Evolutionary conservation across 139 green algal genomes (phyloP).

Genomic region (Nannochloris sp.): DNA sequence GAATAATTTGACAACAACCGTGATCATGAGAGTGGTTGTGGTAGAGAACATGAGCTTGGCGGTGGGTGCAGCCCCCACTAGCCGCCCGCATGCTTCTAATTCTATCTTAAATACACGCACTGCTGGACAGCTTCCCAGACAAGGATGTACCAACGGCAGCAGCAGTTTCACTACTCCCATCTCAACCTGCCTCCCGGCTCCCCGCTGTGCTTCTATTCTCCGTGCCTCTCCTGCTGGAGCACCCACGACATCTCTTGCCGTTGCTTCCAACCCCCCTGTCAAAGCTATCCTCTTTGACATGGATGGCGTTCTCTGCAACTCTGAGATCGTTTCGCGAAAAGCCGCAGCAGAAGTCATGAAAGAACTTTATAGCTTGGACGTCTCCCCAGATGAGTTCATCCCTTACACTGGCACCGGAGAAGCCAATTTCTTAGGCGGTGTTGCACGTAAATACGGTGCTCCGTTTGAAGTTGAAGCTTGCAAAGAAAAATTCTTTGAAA

Average conservation of each 20-base stretch:
- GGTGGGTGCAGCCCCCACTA: too few species aligned
- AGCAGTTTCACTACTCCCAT: too few species aligned
- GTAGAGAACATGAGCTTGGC: too few species aligned
- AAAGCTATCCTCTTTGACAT: slow-evolving; percentile 58
- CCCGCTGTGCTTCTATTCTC: too few species aligned
- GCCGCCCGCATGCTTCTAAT: too few species aligned
- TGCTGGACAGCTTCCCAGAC: too few species aligned
- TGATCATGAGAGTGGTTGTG: too few species aligned
- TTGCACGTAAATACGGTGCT: slow-evolving; percentile 19
- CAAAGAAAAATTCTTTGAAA: slow-evolving; percentile 59
- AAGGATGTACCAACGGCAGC: too few species aligned
- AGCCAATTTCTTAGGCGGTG: slow-evolving; percentile 51
- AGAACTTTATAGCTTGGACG: slow-evolving; percentile 42
- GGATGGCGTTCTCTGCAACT: slow-evolving; percentile 29
- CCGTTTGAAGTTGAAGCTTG: slow-evolving; percentile 31
- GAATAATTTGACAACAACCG: too few species aligned
- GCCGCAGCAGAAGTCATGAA: slow-evolving; percentile 36
- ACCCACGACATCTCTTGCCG: background rate
- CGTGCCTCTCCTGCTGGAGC: too few species aligned
- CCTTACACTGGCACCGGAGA: slow-evolving; percentile 54
- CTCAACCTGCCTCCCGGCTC: too few species aligned
- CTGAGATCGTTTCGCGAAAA: slow-evolving; percentile 11
- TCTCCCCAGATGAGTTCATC: slow-evolving; percentile 51
- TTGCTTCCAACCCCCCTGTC: slow-evolving; percentile 6
- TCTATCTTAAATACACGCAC: background rate